These are phyloP conservation scores for Coemansia sp. DNA, from an alignment of 192 early-diverging fungal genomes.

Conservation along the genomic window DNA sequence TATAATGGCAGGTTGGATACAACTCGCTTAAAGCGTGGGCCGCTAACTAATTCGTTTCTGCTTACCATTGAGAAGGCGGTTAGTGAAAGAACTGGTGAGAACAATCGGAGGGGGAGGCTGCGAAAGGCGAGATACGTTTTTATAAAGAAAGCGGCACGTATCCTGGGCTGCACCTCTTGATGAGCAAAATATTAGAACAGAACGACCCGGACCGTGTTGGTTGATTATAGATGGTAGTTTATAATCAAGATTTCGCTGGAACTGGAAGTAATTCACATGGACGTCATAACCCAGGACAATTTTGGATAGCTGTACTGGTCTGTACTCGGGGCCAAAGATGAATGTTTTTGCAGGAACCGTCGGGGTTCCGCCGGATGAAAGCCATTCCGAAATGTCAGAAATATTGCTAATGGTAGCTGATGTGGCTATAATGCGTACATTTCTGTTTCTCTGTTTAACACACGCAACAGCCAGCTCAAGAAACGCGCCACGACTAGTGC, in stretches of 20 bases:
- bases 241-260: slow-evolving; percentile 63
- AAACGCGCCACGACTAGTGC: slow-evolving; percentile 62
- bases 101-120: slow-evolving; percentile 18
- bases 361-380: slow-evolving; percentile 21
- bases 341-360: slow-evolving; percentile 16
- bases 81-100: slow-evolving; percentile 25
- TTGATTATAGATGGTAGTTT: slow-evolving; percentile 48
- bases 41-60: neutral
- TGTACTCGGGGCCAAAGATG: slow-evolving; percentile 73
- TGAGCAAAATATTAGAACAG: slow-evolving; percentile 52
- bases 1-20: neutral
- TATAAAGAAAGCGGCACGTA: slow-evolving; percentile 28
- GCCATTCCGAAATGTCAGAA: slow-evolving; percentile 69
- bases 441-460: slow-evolving; percentile 40
- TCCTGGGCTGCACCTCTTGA: slow-evolving; percentile 52
- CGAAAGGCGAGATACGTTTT: slow-evolving; percentile 16
- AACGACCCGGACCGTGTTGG: slow-evolving; percentile 25
- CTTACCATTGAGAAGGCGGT: slow-evolving; percentile 36
- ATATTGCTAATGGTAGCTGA: slow-evolving; percentile 76
- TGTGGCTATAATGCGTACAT: slow-evolving; percentile 59
- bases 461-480: slow-evolving; percentile 66
- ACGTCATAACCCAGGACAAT: slow-evolving; percentile 58
- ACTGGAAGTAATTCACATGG: slow-evolving; percentile 53
- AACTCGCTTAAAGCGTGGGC: neutral
- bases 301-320: slow-evolving; percentile 62